Conservation (phyloP, 2,329 filamentous ascomycete genomes). For the Truncatella angustata region DNA sequence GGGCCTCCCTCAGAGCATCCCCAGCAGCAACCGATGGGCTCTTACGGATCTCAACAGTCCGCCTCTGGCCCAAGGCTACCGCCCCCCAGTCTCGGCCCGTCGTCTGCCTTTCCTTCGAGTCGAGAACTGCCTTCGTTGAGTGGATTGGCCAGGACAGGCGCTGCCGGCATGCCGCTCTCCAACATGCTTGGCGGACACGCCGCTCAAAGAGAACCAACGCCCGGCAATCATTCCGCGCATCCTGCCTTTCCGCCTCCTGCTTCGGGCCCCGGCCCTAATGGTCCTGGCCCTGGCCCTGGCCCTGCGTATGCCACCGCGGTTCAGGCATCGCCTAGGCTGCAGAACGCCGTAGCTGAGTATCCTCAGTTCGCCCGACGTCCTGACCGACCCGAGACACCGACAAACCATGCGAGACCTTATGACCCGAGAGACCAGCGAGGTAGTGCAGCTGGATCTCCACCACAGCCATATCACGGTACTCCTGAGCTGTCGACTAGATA, state of each 20-base stretch:
- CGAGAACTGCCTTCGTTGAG: constrained; percentile 35
- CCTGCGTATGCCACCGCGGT: constrained; percentile 46
- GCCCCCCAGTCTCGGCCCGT: constrained; percentile 26
- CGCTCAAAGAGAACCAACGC: constrained; percentile 39
- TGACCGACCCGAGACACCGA: constrained; percentile 65
- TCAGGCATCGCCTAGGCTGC: constrained; percentile 57
- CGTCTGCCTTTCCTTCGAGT: constrained; percentile 27
- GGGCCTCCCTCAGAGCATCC: constrained; percentile 26
- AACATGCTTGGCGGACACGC: constrained; percentile 52
- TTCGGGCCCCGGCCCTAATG: constrained; percentile 42
- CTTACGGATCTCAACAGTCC: constrained; percentile 19
- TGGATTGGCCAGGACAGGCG: constrained; percentile 38
- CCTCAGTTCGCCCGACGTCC: constrained; percentile 54
- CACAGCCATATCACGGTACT: constrained; percentile 45
- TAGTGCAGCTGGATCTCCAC: constrained; percentile 45
- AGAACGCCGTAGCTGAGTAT: constrained; percentile 54
- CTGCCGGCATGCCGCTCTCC: constrained; percentile 59
- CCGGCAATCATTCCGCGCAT: constrained; percentile 30
- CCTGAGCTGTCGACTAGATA: constrained; percentile 56
- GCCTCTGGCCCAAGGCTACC: constrained; percentile 21
- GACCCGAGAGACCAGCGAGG: constrained; percentile 42
- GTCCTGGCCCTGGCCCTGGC: constrained; percentile 39
- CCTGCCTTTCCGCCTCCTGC: constrained; percentile 40
- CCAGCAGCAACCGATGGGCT: constrained; percentile 28
- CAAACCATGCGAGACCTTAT: constrained; percentile 63